phyloP scores from a whole-genome alignment of 805 yeast species.

The Metschnikowia corniflorae region DNA sequence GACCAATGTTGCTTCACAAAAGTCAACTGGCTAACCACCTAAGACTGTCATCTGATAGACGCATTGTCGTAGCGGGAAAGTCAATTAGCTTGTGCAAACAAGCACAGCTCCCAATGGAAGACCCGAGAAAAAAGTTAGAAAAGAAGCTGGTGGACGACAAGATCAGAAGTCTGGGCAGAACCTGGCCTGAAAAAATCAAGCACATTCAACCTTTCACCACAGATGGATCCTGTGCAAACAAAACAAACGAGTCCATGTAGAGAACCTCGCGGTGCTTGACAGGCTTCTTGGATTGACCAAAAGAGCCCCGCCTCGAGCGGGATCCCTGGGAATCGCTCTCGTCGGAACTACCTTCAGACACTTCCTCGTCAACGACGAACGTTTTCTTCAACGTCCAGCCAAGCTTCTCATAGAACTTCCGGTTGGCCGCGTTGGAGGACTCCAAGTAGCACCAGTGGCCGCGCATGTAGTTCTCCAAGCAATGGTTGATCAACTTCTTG shows the following conservation, averaged over 20 bases:
- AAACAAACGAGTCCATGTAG: conserved; percentile 19
- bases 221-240: conserved; percentile 8
- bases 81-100: conserved; percentile 15
- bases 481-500: conserved; percentile 47
- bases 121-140: no score
- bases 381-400: conserved; percentile 42
- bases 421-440: conserved; percentile 52
- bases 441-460: conserved; percentile 46
- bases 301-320: conserved; percentile 15
- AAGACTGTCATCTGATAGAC: conserved; percentile 2
- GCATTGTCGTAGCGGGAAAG: conserved; percentile 9
- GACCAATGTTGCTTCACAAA: conserved; percentile 8
- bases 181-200: no score
- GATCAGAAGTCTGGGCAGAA: no score
- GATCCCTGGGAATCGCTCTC: conserved; percentile 11
- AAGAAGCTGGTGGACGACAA: no score
- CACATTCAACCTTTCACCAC: background rate
- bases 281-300: conserved; percentile 4
- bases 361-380: conserved; percentile 27
- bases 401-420: conserved; percentile 50
- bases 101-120: conserved; percentile 3
- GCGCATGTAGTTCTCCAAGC: conserved; percentile 44
- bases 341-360: conserved; percentile 17
- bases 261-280: conserved; percentile 9
- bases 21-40: conserved; percentile 15